These are phyloP conservation scores for Mychonastes homosphaera DNA, from an alignment of 139 green algal genomes.

Conservation along the genomic window DNA sequence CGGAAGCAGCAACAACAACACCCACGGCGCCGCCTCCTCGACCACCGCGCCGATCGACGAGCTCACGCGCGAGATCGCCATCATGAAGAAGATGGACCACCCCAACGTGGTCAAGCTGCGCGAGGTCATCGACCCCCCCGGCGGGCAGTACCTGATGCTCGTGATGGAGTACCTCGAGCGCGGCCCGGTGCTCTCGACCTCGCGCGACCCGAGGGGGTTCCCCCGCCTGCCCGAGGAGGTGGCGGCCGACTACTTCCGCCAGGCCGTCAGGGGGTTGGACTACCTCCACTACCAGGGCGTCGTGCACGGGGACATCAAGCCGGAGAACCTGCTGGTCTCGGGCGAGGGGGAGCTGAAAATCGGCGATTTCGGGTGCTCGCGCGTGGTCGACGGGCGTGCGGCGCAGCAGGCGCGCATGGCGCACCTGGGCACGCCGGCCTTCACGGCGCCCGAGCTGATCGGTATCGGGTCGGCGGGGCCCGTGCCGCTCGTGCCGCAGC, in stretches of 20 bases:
- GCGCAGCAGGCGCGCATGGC: conserved; percentile 33
- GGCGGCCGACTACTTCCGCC: conserved; percentile 32
- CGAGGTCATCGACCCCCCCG: conserved; percentile 52
- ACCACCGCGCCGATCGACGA: no score
- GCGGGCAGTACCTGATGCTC: conserved; percentile 62
- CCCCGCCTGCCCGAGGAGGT: conserved; percentile 41
- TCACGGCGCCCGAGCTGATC: conserved; percentile 56
- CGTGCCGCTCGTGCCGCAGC: conserved; percentile 13
- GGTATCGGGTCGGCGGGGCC: neutral
- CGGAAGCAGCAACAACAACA: no score
- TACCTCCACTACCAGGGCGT: conserved; percentile 66
- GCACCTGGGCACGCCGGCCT: conserved; percentile 57
- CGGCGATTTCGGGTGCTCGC: conserved; percentile 71
- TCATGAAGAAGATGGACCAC: conserved; percentile 61
- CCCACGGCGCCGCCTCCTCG: no score
- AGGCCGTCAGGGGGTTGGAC: conserved; percentile 47
- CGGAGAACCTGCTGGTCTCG: conserved; percentile 77
- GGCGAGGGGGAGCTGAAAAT: conserved; percentile 74
- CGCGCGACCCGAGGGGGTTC: conserved; percentile 28
- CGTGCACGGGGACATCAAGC: conserved; percentile 78
- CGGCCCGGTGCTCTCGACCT: conserved; percentile 47
- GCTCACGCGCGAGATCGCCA: conserved; percentile 38
- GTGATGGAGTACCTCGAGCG: conserved; percentile 79
- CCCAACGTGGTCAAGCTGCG: conserved; percentile 71
- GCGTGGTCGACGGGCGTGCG: conserved; percentile 14